A percentile compares a stretch with the other conserved stretches of the same genome.
Evolutionary conservation across 176 grass and related monocot genomes (phyloP).

Genomic region (Raddia distichophylla): DNA sequence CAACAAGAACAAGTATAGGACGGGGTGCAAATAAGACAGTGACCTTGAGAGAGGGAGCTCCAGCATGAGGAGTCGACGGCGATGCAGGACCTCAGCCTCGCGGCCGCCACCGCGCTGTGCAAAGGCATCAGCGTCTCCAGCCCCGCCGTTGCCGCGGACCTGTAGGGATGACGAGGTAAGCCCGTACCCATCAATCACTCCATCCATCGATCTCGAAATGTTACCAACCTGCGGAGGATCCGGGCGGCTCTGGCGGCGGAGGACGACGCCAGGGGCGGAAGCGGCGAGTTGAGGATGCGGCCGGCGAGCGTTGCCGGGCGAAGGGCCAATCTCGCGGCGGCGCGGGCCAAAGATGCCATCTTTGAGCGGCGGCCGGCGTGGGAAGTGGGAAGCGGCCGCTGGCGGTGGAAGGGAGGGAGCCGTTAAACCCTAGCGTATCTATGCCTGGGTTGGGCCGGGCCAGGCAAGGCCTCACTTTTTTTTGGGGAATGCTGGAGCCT

Average conservation of each 20-base stretch:
- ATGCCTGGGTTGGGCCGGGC: too few species aligned
- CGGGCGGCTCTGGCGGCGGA: conserved; percentile 25
- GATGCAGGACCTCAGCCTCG: conserved; percentile 60
- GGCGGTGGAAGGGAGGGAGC: neutral
- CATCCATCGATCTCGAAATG: neutral
- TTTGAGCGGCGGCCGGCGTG: neutral
- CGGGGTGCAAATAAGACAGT: neutral
- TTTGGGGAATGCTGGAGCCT: too few species aligned
- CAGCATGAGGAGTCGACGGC: conserved; percentile 55
- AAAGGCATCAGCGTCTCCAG: conserved; percentile 61
- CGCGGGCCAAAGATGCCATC: conserved; percentile 46
- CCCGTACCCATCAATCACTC: neutral
- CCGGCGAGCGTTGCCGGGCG: conserved; percentile 18
- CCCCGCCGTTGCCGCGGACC: conserved; percentile 40
- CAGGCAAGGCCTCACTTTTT: too few species aligned
- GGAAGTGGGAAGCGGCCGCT: neutral
- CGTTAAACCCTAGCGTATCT: too few species aligned
- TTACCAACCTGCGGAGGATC: conserved; percentile 40
- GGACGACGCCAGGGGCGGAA: neutral
- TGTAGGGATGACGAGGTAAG: conserved; percentile 15
- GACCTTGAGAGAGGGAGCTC: conserved; percentile 69
- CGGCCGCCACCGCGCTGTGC: conserved; percentile 55
- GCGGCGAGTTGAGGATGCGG: conserved; percentile 9
- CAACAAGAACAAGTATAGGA: neutral
- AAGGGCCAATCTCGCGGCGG: conserved; percentile 27